Evolutionary conservation across 1,284 basidiomycete species (phyloP).

Genomic region (Sanghuangporus baumii): DNA sequence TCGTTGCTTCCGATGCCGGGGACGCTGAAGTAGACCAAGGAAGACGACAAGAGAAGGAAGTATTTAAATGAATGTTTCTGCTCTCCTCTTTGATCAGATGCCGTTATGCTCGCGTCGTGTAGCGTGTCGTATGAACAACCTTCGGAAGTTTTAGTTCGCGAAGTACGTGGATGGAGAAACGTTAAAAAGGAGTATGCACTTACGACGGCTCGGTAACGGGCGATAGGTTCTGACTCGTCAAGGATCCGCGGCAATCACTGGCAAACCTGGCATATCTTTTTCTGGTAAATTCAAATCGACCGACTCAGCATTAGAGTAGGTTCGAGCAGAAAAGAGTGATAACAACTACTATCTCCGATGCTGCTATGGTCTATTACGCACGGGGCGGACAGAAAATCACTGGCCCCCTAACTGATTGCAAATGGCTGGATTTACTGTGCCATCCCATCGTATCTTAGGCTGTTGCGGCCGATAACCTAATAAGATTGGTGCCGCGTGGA

Average conservation of each 20-base stretch:
- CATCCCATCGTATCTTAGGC: not conserved
- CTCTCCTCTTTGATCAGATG: not conserved
- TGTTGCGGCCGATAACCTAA: slow-evolving; percentile 8
- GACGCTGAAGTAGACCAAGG: not conserved
- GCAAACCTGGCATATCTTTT: not conserved
- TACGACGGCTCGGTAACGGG: not conserved
- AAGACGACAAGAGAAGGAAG: not conserved
- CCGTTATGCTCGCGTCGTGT: not conserved
- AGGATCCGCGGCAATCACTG: not conserved
- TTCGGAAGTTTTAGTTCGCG: slow-evolving; percentile 5
- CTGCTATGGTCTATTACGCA: not conserved
- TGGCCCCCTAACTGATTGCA: not conserved
- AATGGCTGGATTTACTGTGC: not conserved
- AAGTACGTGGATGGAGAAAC: not conserved
- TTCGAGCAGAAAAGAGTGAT: not conserved
- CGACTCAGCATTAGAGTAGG: not conserved
- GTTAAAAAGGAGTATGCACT: not conserved
- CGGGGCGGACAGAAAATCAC: not conserved
- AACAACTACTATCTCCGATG: not conserved
- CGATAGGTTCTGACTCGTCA: slow-evolving; percentile 2
- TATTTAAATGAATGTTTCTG: not conserved
- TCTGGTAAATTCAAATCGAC: not conserved
- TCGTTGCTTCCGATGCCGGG: not conserved
- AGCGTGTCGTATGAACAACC: not conserved
- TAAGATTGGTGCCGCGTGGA: slow-evolving; percentile 8